These are phyloP conservation scores for Alternaria sp. DNA, from an alignment of 2,329 filamentous ascomycete genomes.

Conservation along the genomic window DNA sequence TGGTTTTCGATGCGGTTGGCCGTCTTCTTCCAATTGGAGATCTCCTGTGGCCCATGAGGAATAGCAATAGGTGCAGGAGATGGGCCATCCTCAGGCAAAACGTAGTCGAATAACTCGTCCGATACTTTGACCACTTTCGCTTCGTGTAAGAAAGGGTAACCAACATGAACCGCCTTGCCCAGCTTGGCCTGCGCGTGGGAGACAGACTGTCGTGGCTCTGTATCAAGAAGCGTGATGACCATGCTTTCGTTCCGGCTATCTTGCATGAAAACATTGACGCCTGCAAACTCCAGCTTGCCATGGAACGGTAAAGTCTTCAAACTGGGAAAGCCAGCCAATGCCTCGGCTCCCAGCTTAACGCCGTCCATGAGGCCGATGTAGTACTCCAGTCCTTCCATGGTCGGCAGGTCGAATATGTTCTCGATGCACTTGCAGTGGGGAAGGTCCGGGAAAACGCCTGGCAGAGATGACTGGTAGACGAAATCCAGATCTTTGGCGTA, in stretches of 20 bases:
- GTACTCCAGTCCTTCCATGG: constrained; percentile 86
- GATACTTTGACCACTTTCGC: constrained; percentile 87
- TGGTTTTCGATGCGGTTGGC: constrained; percentile 80
- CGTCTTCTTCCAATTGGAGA: constrained; percentile 84
- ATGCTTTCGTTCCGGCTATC: constrained; percentile 97
- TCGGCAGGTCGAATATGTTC: constrained; percentile 94
- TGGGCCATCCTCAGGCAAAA: constrained; percentile 68
- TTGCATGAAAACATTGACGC: constrained; percentile 92
- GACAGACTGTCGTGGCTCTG: constrained; percentile 72
- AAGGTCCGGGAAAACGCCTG: constrained; percentile 89
- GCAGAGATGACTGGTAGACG: constrained; percentile 83
- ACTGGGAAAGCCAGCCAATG: constrained; percentile 93
- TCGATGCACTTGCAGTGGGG: constrained; percentile 87
- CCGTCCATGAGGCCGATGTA: constrained; percentile 84
- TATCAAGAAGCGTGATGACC: constrained; percentile 81
- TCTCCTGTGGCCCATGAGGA: constrained; percentile 77
- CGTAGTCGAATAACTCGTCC: constrained; percentile 91
- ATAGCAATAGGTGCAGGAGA: constrained; percentile 65
- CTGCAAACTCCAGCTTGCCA: constrained; percentile 82
- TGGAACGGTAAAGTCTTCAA: constrained; percentile 84
- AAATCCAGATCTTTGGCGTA: constrained; percentile 80
- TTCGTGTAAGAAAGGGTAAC: constrained; percentile 94
- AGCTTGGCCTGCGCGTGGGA: constrained; percentile 79
- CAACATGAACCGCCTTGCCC: constrained; percentile 85
- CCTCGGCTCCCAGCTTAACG: constrained; percentile 78